A percentile compares a stretch with the other conserved stretches of the same genome.
These are phyloP conservation scores for Climacium dendroides DNA, from an alignment of 225 moss, liverwort and hornwort genomes.

Conservation along the genomic window DNA sequence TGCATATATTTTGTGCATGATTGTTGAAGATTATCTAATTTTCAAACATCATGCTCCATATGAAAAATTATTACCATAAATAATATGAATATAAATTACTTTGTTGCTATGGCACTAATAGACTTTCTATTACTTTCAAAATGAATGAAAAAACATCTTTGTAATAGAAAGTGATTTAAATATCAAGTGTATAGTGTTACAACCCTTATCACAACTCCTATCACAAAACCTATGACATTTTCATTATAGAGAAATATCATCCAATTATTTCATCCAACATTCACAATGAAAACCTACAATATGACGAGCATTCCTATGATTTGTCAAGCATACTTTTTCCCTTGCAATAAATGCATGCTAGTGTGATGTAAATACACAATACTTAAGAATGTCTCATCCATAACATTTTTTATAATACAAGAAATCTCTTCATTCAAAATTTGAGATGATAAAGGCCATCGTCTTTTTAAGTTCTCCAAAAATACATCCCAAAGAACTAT, in stretches of 20 bases:
- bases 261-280: too few relatives aligned
- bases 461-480: neutral
- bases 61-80: neutral
- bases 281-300: too few relatives aligned
- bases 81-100: neutral
- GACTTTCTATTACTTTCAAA: neutral
- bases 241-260: too few relatives aligned
- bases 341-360: too few relatives aligned
- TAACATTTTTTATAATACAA: rapidly evolving
- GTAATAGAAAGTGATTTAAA: too few relatives aligned
- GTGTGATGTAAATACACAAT: neutral
- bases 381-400: neutral
- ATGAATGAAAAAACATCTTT: neutral
- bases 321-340: too few relatives aligned
- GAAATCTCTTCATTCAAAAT: neutral
- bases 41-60: neutral
- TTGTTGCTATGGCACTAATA: neutral
- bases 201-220: too few relatives aligned
- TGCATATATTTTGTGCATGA: neutral
- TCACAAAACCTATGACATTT: too few relatives aligned
- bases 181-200: too few relatives aligned
- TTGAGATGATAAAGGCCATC: neutral
- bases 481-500: neutral
- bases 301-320: too few relatives aligned
- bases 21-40: neutral